These are phyloP conservation scores for Sugiyamaella chiloensis DNA, from an alignment of 805 yeast species.

Conservation along the genomic window DNA sequence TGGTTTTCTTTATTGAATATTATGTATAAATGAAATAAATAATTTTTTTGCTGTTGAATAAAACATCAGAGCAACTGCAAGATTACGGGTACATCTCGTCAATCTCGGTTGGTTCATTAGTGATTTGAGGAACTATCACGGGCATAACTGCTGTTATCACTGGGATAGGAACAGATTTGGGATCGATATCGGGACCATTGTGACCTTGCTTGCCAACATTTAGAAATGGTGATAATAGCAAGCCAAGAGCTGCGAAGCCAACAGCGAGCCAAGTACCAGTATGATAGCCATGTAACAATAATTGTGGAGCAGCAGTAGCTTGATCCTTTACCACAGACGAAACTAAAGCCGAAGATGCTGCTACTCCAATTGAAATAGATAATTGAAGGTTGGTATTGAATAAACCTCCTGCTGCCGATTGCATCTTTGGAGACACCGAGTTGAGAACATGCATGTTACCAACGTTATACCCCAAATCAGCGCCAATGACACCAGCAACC, in stretches of 20 bases:
- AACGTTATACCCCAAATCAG: slow-evolving; percentile 48
- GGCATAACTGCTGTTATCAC: too few species aligned
- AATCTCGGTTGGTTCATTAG: too few species aligned
- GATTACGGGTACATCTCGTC: too few species aligned
- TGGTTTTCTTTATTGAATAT: too few species aligned
- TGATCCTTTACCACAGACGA: slow-evolving; percentile 18
- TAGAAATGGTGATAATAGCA: slow-evolving; percentile 32
- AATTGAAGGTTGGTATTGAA: slow-evolving; percentile 45
- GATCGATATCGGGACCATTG: too few species aligned
- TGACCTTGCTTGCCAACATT: slow-evolving; percentile 34
- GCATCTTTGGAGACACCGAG: slow-evolving; percentile 39
- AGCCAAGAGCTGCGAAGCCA: slow-evolving; percentile 33
- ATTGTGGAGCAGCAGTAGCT: slow-evolving; percentile 9
- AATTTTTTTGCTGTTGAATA: too few species aligned
- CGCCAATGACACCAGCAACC: slow-evolving; percentile 42
- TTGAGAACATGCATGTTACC: slow-evolving; percentile 43
- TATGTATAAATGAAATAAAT: too few species aligned
- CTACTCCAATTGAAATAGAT: slow-evolving; percentile 42
- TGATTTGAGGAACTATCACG: too few species aligned
- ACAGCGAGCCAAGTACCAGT: slow-evolving; percentile 40
- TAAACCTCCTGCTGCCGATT: slow-evolving; percentile 49
- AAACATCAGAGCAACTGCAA: too few species aligned
- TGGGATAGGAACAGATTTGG: too few species aligned
- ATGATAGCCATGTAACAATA: slow-evolving; percentile 35
- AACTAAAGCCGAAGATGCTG: slow-evolving; percentile 39